Evolutionary conservation across 2,329 filamentous ascomycete species (phyloP).

Genomic region (Lasiodiplodia hormozganensis): DNA sequence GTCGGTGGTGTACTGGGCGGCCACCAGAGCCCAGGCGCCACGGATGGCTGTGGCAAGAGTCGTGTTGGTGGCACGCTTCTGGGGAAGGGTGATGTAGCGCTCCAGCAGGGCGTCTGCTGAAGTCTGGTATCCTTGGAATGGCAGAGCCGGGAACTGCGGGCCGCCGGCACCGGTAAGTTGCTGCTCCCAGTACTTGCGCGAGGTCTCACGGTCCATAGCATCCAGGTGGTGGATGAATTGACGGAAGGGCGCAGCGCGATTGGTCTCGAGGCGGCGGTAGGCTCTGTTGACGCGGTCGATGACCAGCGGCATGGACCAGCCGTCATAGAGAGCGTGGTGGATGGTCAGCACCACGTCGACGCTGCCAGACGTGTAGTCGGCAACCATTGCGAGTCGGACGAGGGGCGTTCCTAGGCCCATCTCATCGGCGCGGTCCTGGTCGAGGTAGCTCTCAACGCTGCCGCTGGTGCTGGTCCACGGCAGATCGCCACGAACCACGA

Average conservation of each 20-base stretch:
- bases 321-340: conserved; percentile 53
- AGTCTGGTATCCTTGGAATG: conserved; percentile 58
- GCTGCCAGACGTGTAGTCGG: conserved; percentile 30
- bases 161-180: conserved; percentile 65
- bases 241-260: conserved; percentile 51
- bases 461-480: conserved; percentile 34
- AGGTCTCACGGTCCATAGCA: conserved; percentile 39
- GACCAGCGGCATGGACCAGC: conserved; percentile 43
- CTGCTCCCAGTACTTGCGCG: conserved; percentile 73
- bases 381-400: conserved; percentile 47
- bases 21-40: conserved; percentile 73
- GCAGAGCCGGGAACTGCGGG: conserved; percentile 61
- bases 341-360: conserved; percentile 47
- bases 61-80: conserved; percentile 48
- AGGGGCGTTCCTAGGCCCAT: conserved; percentile 52
- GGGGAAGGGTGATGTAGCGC: background rate
- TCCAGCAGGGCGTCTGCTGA: conserved; percentile 52
- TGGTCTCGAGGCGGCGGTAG: conserved; percentile 22
- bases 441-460: conserved; percentile 42
- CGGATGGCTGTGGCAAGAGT: conserved; percentile 69
- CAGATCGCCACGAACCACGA: conserved; percentile 37
- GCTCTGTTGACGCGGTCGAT: conserved; percentile 42
- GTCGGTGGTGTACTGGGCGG: conserved; percentile 62
- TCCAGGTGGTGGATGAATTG: conserved; percentile 65
- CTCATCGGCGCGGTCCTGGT: conserved; percentile 39